These are phyloP conservation scores for Fusarium compactum DNA, from an alignment of 2,329 filamentous ascomycete genomes.

Conservation along the genomic window DNA sequence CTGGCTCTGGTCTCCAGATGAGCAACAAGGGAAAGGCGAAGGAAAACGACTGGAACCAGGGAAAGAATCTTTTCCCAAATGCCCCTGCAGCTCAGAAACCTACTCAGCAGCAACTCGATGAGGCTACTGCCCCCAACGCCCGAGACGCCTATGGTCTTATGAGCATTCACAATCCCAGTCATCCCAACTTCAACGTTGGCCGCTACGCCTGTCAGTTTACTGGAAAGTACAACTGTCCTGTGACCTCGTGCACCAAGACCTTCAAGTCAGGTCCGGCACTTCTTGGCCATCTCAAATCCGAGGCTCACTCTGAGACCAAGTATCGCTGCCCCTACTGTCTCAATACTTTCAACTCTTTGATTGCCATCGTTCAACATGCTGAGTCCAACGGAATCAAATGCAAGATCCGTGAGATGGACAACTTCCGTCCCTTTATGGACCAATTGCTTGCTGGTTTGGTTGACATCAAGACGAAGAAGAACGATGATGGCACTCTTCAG, in stretches of 20 bases:
- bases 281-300: constrained; percentile 59
- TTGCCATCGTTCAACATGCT: constrained; percentile 61
- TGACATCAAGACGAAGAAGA: constrained; percentile 33
- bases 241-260: constrained; percentile 61
- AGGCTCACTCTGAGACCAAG: constrained; percentile 53
- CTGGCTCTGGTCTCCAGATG: not conserved
- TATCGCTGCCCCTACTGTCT: constrained; percentile 61
- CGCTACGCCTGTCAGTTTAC: constrained; percentile 60
- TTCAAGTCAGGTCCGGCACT: constrained; percentile 53
- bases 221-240: constrained; percentile 66
- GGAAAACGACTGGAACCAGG: constrained; percentile 28
- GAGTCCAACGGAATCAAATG: constrained; percentile 60
- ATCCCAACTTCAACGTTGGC: constrained; percentile 60
- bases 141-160: constrained; percentile 24
- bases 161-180: constrained; percentile 59
- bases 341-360: constrained; percentile 55
- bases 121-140: constrained; percentile 24
- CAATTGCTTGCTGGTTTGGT: constrained; percentile 52
- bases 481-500: constrained; percentile 48
- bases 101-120: constrained; percentile 35
- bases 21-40: constrained; percentile 16
- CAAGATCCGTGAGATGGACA: constrained; percentile 56
- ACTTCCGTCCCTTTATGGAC: constrained; percentile 52
- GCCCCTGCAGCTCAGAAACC: constrained; percentile 37
- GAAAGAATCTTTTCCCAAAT: constrained; percentile 43